Conservation (phyloP, 768 basidiomycete genomes). For the Lactarius akahatsu region DNA sequence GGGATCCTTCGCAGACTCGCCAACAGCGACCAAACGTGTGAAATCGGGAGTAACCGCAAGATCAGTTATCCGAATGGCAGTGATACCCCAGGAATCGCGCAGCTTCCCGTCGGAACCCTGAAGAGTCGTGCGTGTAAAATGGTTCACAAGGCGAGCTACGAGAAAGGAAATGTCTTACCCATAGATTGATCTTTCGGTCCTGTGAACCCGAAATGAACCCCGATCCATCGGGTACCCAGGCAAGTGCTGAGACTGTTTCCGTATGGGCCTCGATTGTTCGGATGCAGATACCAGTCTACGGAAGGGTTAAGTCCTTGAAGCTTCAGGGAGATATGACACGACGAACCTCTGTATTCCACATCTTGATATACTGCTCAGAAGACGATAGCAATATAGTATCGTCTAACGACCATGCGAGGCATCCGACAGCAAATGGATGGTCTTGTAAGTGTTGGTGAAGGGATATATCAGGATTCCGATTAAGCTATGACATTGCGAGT, state of each 20-base stretch:
- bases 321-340: slow-evolving; percentile 11
- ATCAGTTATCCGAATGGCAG: slow-evolving; percentile 80
- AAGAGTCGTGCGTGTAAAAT: slow-evolving; percentile 18
- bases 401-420: slow-evolving; percentile 91
- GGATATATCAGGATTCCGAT: slow-evolving; percentile 52
- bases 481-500: slow-evolving; percentile 24
- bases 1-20: slow-evolving; percentile 49
- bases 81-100: slow-evolving; percentile 64
- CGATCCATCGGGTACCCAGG: slow-evolving; percentile 85
- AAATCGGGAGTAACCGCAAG: slow-evolving; percentile 86
- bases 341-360: slow-evolving; percentile 88
- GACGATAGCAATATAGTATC: slow-evolving; percentile 81
- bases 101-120: slow-evolving; percentile 77
- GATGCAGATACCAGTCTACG: slow-evolving; percentile 71
- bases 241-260: slow-evolving; percentile 82
- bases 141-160: slow-evolving; percentile 22
- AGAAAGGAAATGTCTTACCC: slow-evolving; percentile 53
- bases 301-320: slow-evolving; percentile 18
- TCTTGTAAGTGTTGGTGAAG: slow-evolving; percentile 62
- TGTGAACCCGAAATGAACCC: slow-evolving; percentile 89
- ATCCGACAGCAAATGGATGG: slow-evolving; percentile 77
- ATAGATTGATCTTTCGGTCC: slow-evolving; percentile 79
- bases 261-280: slow-evolving; percentile 66
- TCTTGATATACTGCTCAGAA: slow-evolving; percentile 74
- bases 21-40: slow-evolving; percentile 80